Percentiles rank a stretch among this genome's conserved stretches.
These are phyloP conservation scores for Arabis hirsuta DNA, from an alignment of 345 rosid genomes.

Conservation along the genomic window DNA sequence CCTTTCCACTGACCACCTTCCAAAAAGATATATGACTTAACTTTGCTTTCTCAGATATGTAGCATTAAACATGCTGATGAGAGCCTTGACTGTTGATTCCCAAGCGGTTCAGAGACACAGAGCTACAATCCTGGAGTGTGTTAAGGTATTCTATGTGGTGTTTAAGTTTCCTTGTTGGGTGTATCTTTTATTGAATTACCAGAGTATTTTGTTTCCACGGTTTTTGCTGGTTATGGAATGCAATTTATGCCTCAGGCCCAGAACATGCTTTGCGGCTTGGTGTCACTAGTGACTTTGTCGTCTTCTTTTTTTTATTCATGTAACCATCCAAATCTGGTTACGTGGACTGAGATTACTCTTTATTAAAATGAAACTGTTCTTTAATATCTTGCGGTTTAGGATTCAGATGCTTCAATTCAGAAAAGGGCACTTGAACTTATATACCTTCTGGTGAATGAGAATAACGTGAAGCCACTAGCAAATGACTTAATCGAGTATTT, in stretches of 20 bases:
- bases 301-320: neutral
- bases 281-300: conserved; percentile 13
- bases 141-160: conserved; percentile 66
- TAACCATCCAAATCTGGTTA: conserved; percentile 24
- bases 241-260: conserved; percentile 1
- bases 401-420: conserved; percentile 95
- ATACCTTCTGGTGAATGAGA: conserved; percentile 84
- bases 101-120: conserved; percentile 98
- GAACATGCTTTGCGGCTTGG: conserved; percentile 5
- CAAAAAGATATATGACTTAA: neutral
- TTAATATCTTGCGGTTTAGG: conserved; percentile 61
- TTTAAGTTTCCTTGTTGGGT: conserved; percentile 32
- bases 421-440: conserved; percentile 95
- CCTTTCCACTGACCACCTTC: conserved; percentile 36
- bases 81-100: conserved; percentile 83
- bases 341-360: conserved; percentile 18
- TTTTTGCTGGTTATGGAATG: conserved; percentile 19
- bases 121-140: conserved; percentile 94
- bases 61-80: conserved; percentile 95
- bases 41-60: conserved; percentile 67
- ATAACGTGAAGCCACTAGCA: conserved; percentile 80
- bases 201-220: conserved; percentile 16
- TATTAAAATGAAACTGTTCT: conserved; percentile 31
- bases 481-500: conserved; percentile 90
- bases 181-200: conserved; percentile 10